Evolutionary conservation across 2,329 filamentous ascomycete species (phyloP).

Genomic region (Hypocreales sp.): DNA sequence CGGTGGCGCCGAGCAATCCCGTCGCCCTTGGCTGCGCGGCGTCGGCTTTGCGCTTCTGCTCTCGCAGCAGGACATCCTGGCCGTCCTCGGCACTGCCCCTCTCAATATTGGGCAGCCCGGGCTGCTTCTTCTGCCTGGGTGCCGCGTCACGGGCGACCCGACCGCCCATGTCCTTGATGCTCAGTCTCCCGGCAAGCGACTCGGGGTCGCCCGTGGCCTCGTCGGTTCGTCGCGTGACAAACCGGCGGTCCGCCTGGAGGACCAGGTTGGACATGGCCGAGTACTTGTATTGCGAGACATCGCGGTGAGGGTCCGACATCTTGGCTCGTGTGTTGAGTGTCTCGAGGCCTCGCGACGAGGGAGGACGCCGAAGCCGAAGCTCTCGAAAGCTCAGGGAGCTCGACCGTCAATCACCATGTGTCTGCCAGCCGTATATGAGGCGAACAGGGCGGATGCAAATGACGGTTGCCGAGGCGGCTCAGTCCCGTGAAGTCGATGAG

Average conservation of each 20-base stretch:
- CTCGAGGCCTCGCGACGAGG: conserved; percentile 6
- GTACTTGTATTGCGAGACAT: conserved; percentile 97
- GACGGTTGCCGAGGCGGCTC: conserved; percentile 6
- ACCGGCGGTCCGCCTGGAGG: conserved; percentile 96
- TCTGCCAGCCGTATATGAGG: conserved; percentile 7
- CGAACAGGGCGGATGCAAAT: not conserved
- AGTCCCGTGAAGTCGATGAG: conserved; percentile 10
- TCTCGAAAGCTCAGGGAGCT: conserved; percentile 21
- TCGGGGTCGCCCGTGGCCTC: conserved; percentile 95
- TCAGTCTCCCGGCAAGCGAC: conserved; percentile 86
- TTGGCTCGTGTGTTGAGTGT: conserved; percentile 18
- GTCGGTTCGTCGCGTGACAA: conserved; percentile 81
- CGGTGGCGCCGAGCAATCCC: conserved; percentile 69
- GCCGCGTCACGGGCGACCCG: conserved; percentile 65
- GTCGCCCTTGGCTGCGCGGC: conserved; percentile 48
- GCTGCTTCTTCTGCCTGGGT: conserved; percentile 66
- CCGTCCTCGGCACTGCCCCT: conserved; percentile 65
- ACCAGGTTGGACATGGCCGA: conserved; percentile 99
- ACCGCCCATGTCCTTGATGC: conserved; percentile 87
- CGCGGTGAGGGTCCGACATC: conserved; percentile 62
- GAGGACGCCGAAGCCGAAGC: conserved; percentile 14
- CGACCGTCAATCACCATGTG: conserved; percentile 18
- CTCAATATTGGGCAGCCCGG: conserved; percentile 53
- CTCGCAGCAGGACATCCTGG: conserved; percentile 65
- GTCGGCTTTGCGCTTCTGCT: conserved; percentile 80